phyloP scores from a whole-genome alignment of 306 rosid species.

The Lupinus albus region DNA sequence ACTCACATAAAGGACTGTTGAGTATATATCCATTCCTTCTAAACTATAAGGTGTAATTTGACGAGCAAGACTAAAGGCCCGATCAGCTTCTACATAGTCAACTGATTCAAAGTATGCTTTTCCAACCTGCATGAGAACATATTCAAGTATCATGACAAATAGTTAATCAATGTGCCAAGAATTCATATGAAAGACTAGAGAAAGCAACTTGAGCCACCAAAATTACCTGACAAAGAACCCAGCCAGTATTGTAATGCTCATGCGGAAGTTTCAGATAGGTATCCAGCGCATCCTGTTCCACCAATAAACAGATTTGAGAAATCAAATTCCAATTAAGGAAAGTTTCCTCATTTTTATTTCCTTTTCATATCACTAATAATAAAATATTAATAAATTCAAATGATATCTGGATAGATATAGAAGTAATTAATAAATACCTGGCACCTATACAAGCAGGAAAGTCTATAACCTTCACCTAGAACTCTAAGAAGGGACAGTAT shows the following conservation, averaged over 20 bases:
- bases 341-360: conserved; percentile 25
- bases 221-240: conserved; percentile 97
- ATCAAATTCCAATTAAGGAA: not conserved
- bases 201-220: conserved; percentile 30
- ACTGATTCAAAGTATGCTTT: conserved; percentile 88
- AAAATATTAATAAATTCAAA: conserved; percentile 7
- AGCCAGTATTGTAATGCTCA: conserved; percentile 85
- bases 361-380: not conserved
- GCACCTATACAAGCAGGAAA: conserved; percentile 76
- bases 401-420: conserved; percentile 19
- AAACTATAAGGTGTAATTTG: conserved; percentile 78
- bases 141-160: conserved; percentile 17
- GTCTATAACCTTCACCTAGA: conserved; percentile 94
- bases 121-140: conserved; percentile 76
- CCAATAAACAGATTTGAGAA: conserved; percentile 5
- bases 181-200: conserved; percentile 5
- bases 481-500: conserved; percentile 75
- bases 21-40: conserved; percentile 96
- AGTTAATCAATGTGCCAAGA: conserved; percentile 15
- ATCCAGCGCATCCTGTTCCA: conserved; percentile 85
- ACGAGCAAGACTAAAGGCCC: conserved; percentile 83
- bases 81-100: conserved; percentile 88
- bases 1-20: conserved; percentile 98
- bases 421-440: conserved; percentile 62
- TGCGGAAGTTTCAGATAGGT: conserved; percentile 78